Conservation (phyloP, 805 yeast species). For the Wilhelminamyces savonicus region DNA sequence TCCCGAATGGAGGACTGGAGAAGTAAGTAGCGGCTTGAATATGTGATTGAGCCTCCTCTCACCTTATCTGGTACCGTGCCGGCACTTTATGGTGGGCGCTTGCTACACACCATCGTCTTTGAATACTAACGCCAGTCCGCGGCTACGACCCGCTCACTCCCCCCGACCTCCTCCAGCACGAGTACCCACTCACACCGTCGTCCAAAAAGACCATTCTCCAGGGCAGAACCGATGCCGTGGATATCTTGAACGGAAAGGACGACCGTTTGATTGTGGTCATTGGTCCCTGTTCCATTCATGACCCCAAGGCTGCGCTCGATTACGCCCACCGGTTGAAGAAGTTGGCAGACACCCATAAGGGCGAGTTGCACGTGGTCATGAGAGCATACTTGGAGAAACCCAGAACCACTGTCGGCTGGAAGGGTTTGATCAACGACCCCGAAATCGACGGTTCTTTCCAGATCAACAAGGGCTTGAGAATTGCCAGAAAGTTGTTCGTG, state of each 20-base stretch:
- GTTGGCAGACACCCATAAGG: conserved; percentile 55
- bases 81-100: background rate
- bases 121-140: conserved; percentile 25
- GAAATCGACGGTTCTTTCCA: conserved; percentile 89
- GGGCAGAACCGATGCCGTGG: conserved; percentile 72
- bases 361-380: conserved; percentile 84
- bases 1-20: conserved; percentile 52
- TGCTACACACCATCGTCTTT: too few relatives aligned
- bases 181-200: conserved; percentile 59
- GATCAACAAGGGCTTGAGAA: conserved; percentile 89
- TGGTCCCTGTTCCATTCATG: conserved; percentile 98
- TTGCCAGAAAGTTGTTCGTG: conserved; percentile 80
- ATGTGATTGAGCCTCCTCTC: too few relatives aligned
- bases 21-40: conserved; percentile 26
- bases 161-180: conserved; percentile 87
- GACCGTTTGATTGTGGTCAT: conserved; percentile 85
- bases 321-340: conserved; percentile 65
- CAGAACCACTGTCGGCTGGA: conserved; percentile 99
- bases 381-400: conserved; percentile 98
- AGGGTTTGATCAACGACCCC: conserved; percentile 95
- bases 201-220: conserved; percentile 58
- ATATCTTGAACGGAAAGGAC: conserved; percentile 72
- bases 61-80: background rate
- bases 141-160: conserved; percentile 97
- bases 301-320: conserved; percentile 85